Base-by-base conservation (phyloP, 139 green algal genomes). In the Chlorella sorokiniana region DNA sequence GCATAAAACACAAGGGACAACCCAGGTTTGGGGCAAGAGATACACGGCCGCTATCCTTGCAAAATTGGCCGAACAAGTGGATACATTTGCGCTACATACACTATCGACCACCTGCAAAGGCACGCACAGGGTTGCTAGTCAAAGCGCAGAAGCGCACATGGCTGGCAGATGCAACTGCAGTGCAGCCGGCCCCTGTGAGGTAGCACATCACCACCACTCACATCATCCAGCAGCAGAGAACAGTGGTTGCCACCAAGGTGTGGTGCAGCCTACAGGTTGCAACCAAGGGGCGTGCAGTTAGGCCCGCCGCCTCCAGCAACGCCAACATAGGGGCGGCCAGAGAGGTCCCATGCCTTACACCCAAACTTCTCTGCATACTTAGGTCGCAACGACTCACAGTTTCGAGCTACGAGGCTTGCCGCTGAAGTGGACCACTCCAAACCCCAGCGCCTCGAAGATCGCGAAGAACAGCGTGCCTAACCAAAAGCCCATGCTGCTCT, bases 81-180 rank as follows among this genome's bases (percentile, higher is more conserved):
- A 71, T 96, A 81, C 81, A 92, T 91, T 69, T 95, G 92, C 45
- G 91, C 92, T 45, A 95, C 87, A 77, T 95, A 95, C 5, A 95
- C 84, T 67, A 96, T 90, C 18, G 82, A 87, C 93, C 92, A 95
- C 83, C 89, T 94, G 86, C 68, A 65, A n/a, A 25, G 44, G 52
- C 38, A 23, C 37, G 33, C 3, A 79, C 35, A 52, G 29, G 11
- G 42, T 22, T 7, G 44, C 11, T 5, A 44, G 14, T 20, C 29
- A 22, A 14, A 44, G 5, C 31, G 14, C 63, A 69, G 23, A 2
- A 35, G 35, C 64, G 48, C 11, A 51, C 10, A 14, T 6, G 0
- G 14, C 41, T 52, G 22, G 4, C 23, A 44, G 31, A 3, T n/a
- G 33, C 35, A 74, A 33, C 35, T 37, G 35, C 54, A 51, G 35